Conservation (phyloP, 768 basidiomycete species). For the Leccinum subgranulosum region DNA sequence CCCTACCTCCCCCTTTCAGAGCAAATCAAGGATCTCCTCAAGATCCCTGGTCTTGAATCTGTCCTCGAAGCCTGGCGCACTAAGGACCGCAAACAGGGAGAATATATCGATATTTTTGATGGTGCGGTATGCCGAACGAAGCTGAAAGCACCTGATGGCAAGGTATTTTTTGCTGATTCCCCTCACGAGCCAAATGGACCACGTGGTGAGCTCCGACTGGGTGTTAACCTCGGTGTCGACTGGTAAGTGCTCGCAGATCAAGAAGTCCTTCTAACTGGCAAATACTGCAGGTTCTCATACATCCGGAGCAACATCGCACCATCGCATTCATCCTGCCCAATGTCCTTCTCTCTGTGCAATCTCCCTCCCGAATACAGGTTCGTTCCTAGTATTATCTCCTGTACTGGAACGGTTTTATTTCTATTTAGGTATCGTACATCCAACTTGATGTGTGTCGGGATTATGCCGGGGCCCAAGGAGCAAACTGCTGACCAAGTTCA, state of each 20-base stretch:
- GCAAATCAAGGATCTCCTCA: too few species aligned
- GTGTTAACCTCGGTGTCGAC: neutral
- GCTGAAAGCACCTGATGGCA: neutral
- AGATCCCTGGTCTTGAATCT: too few species aligned
- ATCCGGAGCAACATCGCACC: neutral
- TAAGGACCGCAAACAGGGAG: too few species aligned
- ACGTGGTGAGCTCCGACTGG: neutral
- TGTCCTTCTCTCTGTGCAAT: neutral
- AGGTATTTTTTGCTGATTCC: neutral
- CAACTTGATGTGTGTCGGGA: neutral
- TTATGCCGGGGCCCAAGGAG: neutral
- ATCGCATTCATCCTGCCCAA: neutral
- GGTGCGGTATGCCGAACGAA: neutral
- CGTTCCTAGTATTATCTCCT: neutral
- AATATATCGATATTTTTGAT: neutral
- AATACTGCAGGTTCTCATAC: neutral
- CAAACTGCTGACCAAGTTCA: neutral
- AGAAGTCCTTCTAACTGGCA: neutral
- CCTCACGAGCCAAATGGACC: neutral
- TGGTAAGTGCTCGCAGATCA: neutral
- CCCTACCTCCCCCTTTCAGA: too few species aligned
- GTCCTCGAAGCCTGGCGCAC: too few species aligned
- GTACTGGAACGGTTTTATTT: neutral
- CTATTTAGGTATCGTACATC: neutral
- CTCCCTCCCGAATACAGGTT: neutral